Percentiles rank a stretch among this genome's conserved stretches.
phyloP scores from a whole-genome alignment of 202 grass and related monocot species.

The Digitaria exilis region DNA sequence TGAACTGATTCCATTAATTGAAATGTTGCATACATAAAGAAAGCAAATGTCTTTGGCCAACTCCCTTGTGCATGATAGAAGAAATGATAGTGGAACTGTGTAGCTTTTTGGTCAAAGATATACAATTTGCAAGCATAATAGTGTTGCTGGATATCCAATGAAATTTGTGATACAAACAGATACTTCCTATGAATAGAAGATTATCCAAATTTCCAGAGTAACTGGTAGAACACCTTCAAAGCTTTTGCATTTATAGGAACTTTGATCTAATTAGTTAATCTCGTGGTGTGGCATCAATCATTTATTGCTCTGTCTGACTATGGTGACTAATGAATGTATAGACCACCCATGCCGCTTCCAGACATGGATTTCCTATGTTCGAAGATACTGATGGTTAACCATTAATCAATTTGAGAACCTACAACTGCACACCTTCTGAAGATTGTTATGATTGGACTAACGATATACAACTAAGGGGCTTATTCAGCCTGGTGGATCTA shows the following conservation, averaged over 20 bases:
- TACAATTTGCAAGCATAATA: background rate
- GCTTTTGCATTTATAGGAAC: slow-evolving; percentile 14
- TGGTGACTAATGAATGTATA: background rate
- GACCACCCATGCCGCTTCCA: background rate
- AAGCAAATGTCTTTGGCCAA: background rate
- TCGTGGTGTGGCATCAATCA: background rate
- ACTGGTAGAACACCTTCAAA: background rate
- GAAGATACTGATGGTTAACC: background rate
- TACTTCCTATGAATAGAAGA: background rate
- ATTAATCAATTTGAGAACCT: background rate
- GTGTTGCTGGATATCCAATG: background rate
- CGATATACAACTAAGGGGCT: background rate
- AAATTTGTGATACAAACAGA: background rate
- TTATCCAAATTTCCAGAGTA: background rate
- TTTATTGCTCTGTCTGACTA: background rate
- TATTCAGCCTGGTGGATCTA: background rate
- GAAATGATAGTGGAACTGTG: background rate
- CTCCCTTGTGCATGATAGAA: background rate
- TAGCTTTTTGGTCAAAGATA: background rate
- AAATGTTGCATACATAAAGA: background rate
- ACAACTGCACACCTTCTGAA: background rate
- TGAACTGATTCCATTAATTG: background rate
- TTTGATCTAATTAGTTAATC: background rate
- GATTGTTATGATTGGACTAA: background rate
- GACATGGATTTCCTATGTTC: background rate